A percentile compares a stretch with the other conserved stretches of the same genome.
Evolutionary conservation across 2,329 filamentous ascomycete genomes (phyloP).

Genomic region (Trichoderma asperellum): DNA sequence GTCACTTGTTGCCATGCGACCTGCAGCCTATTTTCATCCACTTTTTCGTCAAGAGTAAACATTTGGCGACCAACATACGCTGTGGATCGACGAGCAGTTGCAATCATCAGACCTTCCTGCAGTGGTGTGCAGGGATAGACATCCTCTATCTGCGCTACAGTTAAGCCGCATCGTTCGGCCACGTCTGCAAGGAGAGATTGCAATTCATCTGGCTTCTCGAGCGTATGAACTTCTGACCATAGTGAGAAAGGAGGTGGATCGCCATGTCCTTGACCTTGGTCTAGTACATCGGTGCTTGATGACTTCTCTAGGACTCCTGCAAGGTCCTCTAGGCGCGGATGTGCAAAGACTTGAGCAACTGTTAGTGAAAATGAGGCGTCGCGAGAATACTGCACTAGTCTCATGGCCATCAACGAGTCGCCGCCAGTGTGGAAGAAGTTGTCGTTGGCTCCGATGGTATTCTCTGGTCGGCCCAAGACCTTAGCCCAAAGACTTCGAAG

Average conservation of each 20-base stretch:
- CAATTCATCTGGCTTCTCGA: too few species aligned
- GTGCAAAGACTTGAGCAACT: too few species aligned
- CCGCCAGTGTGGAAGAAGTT: slow-evolving; percentile 34
- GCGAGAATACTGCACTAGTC: slow-evolving; percentile 19
- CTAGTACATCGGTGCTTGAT: too few species aligned
- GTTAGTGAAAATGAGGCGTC: too few species aligned
- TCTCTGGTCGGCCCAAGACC: too few species aligned
- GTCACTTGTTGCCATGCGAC: not conserved
- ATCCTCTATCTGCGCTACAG: not conserved
- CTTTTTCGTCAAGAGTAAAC: slow-evolving; percentile 14
- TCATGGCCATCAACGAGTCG: slow-evolving; percentile 39
- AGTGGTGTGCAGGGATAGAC: not conserved
- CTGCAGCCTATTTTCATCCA: slow-evolving; percentile 20
- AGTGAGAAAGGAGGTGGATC: slow-evolving; percentile 25
- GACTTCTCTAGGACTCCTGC: too few species aligned
- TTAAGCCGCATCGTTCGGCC: not conserved
- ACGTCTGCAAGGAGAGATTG: not conserved
- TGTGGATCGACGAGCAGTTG: not conserved
- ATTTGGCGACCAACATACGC: too few species aligned
- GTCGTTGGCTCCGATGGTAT: too few species aligned
- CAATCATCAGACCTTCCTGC: not conserved
- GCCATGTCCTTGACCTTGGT: too few species aligned
- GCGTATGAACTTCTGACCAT: slow-evolving; percentile 33
- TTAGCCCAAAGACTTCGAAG: too few species aligned
- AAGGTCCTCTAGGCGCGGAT: too few species aligned